Percentiles rank a stretch among this genome's conserved stretches.
phyloP scores from a whole-genome alignment of 345 rosid genomes.

The Brassica juncea region DNA sequence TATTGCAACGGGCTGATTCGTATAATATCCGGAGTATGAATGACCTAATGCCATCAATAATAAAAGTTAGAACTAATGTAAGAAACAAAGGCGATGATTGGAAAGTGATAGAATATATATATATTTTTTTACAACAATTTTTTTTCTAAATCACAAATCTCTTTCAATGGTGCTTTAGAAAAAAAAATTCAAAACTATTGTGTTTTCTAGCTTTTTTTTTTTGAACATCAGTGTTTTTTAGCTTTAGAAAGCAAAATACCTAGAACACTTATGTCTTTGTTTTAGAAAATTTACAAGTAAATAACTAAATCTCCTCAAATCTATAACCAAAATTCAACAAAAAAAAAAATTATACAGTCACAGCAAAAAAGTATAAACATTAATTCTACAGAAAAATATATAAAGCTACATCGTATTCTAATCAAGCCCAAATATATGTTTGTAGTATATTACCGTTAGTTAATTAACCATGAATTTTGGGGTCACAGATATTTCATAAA shows the following conservation, averaged over 20 bases:
- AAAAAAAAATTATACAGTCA: neutral
- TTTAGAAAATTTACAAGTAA: too few relatives aligned
- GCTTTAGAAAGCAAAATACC: too few relatives aligned
- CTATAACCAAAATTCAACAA: neutral
- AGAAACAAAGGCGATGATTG: neutral
- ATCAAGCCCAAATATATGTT: neutral
- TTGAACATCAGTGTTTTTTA: too few relatives aligned
- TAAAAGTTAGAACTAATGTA: neutral
- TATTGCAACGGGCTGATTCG: neutral
- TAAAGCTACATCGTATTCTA: neutral
- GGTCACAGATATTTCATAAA: neutral
- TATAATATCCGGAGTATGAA: neutral
- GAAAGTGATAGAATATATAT: too few relatives aligned
- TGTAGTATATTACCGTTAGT: neutral
- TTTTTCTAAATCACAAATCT: neutral
- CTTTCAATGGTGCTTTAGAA: neutral
- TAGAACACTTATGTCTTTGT: too few relatives aligned
- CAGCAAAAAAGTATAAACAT: neutral
- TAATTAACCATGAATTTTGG: neutral
- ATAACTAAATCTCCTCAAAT: too few relatives aligned
- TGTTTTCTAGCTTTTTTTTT: too few relatives aligned
- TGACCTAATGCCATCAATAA: neutral
- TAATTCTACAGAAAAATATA: neutral
- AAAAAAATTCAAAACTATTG: too few relatives aligned
- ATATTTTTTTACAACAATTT: neutral